Conservation (phyloP, 2,329 filamentous ascomycete species). For the Botryosphaeria dothidea region DNA sequence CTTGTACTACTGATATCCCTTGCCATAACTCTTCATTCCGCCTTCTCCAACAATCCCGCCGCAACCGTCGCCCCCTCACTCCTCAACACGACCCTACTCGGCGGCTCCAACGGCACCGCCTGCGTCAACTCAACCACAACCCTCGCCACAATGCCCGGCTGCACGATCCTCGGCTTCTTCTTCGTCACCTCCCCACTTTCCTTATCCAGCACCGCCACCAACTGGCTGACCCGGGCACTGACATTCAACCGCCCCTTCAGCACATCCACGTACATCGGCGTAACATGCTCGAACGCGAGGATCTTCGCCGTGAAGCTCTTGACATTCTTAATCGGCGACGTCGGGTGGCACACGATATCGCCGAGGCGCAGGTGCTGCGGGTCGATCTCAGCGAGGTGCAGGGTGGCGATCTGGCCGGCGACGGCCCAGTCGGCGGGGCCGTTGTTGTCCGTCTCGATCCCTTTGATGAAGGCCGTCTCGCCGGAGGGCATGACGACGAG, state of each 20-base stretch:
- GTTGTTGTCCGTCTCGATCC: slow-evolving; percentile 69
- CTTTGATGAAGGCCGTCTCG: slow-evolving; percentile 79
- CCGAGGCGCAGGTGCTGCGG: slow-evolving; percentile 74
- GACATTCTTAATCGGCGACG: slow-evolving; percentile 67
- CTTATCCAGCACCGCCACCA: slow-evolving; percentile 78
- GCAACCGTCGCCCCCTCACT: slow-evolving; percentile 82
- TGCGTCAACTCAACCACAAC: slow-evolving; percentile 73
- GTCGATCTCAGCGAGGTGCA: slow-evolving; percentile 87
- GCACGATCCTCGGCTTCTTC: slow-evolving; percentile 82
- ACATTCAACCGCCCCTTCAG: slow-evolving; percentile 82
- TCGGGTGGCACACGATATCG: slow-evolving; percentile 78
- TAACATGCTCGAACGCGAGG: slow-evolving; percentile 83
- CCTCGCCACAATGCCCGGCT: slow-evolving; percentile 75
- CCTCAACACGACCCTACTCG: slow-evolving; percentile 77
- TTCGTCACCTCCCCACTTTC: slow-evolving; percentile 71
- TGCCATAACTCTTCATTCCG: not conserved
- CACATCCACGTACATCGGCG: slow-evolving; percentile 86
- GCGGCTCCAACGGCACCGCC: slow-evolving; percentile 77
- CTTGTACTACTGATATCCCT: too few species aligned
- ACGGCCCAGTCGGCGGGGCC: slow-evolving; percentile 78
- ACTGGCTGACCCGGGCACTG: slow-evolving; percentile 69
- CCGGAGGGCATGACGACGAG: slow-evolving; percentile 78
- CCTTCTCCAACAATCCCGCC: slow-evolving; percentile 74
- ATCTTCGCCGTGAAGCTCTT: slow-evolving; percentile 80
- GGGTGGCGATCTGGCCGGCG: slow-evolving; percentile 81